These are phyloP conservation scores for Puccinia coronata DNA, from an alignment of 1,284 basidiomycete species.

Conservation along the genomic window DNA sequence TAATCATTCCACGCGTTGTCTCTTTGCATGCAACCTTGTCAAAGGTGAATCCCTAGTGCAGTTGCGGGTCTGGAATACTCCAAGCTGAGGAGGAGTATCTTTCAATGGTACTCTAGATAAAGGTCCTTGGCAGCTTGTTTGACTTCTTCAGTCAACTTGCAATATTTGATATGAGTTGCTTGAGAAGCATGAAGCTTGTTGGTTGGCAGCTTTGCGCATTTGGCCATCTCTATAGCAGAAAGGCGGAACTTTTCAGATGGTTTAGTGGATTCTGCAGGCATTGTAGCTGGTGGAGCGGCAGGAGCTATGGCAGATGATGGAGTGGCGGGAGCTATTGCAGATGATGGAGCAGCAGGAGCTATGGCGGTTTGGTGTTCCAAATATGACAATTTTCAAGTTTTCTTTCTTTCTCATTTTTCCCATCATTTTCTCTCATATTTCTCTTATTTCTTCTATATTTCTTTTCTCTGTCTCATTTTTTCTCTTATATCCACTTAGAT, in stretches of 20 bases:
- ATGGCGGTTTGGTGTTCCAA: no score
- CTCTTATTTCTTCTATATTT: no score
- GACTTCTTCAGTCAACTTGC: not conserved
- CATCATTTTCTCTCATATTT: no score
- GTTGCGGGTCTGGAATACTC: not conserved
- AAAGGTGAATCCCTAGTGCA: not conserved
- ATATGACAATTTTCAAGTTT: no score
- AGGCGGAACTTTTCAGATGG: not conserved
- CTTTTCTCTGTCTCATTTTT: no score
- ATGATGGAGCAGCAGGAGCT: no score
- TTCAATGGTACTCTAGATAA: not conserved
- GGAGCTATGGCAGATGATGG: no score
- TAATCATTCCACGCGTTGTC: not conserved
- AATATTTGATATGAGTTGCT: not conserved
- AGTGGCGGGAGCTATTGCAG: no score
- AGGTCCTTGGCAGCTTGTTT: not conserved
- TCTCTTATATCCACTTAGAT: no score
- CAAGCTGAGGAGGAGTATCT: not conserved
- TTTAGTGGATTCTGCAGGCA: not conserved
- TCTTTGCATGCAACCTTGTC: not conserved
- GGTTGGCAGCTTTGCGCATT: not conserved
- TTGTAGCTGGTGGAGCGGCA: no score
- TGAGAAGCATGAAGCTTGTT: not conserved
- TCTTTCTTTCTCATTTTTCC: no score
- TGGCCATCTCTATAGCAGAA: not conserved